Conservation (phyloP, 2,329 filamentous ascomycete genomes). For the Ophiostoma tasmaniense region DNA sequence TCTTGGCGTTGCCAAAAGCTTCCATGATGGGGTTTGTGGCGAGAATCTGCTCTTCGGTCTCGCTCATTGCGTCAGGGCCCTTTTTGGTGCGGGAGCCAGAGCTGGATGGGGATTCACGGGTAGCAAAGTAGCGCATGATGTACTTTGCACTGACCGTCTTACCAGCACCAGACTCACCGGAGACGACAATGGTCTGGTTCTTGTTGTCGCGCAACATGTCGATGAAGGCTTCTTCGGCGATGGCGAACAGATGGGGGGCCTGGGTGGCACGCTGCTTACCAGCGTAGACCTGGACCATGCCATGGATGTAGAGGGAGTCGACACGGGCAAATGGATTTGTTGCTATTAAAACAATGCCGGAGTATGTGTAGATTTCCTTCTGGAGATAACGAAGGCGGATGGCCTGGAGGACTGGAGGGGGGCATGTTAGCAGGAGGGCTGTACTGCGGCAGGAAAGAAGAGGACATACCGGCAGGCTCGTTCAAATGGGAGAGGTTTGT, state of each 20-base stretch:
- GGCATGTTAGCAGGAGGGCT: neutral
- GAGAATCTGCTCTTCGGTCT: conserved; percentile 96
- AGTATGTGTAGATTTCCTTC: conserved; percentile 99
- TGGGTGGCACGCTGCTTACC: conserved; percentile 94
- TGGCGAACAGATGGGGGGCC: conserved; percentile 95
- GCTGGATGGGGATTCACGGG: conserved; percentile 85
- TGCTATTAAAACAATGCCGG: conserved; percentile 94
- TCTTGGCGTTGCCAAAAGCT: conserved; percentile 98
- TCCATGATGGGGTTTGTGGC: conserved; percentile 99
- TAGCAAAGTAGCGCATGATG: conserved; percentile 99
- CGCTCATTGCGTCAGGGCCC: conserved; percentile 77
- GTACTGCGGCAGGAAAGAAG: conserved; percentile 7
- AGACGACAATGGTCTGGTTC: conserved; percentile 99
- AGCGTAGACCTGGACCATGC: conserved; percentile 99
- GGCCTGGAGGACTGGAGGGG: conserved; percentile 72
- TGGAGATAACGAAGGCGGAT: conserved; percentile 95
- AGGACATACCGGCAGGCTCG: conserved; percentile 77
- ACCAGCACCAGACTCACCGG: conserved; percentile 94
- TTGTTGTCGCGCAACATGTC: conserved; percentile 95
- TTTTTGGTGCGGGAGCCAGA: conserved; percentile 67
- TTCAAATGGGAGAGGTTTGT: conserved; percentile 97
- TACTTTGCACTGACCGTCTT: conserved; percentile 99
- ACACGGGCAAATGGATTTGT: conserved; percentile 97
- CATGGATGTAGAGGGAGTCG: conserved; percentile 94
- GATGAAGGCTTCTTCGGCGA: conserved; percentile 98